Conservation (phyloP, 1,139 yeast species). For the Tardiomyces blankii region DNA sequence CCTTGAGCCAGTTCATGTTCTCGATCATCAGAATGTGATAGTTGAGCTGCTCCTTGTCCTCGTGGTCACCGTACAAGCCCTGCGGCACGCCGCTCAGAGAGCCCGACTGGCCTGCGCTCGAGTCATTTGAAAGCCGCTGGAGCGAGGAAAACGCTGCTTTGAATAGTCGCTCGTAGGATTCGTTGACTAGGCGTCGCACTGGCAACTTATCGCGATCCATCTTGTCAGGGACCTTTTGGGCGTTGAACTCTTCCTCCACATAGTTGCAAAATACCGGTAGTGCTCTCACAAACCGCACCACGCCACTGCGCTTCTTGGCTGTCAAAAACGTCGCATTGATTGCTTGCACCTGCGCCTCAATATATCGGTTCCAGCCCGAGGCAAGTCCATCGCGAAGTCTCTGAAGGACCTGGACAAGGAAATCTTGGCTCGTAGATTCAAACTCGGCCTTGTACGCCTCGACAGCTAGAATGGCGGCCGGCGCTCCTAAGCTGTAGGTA, state of each 20-base stretch:
- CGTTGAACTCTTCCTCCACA: conserved; percentile 21
- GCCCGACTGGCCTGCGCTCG: conserved; percentile 4
- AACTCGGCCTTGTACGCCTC: conserved; percentile 29
- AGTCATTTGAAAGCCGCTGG: conserved; percentile 20
- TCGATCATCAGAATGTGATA: conserved; percentile 52
- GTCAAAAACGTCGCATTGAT: conserved; percentile 44
- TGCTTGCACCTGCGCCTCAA: conserved; percentile 42
- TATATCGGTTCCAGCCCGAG: conserved; percentile 47
- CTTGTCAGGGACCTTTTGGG: conserved; percentile 10
- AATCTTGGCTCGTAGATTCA: conserved; percentile 56
- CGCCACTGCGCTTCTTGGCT: conserved; percentile 30
- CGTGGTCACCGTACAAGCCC: conserved; percentile 29
- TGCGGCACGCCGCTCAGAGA: conserved; percentile 3
- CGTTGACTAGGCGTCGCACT: conserved; percentile 30
- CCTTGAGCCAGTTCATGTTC: conserved; percentile 49
- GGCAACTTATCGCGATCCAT: conserved; percentile 15
- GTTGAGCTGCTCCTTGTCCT: conserved; percentile 44
- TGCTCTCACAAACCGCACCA: conserved; percentile 34
- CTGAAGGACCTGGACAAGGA: conserved; percentile 40
- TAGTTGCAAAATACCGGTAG: conserved; percentile 35
- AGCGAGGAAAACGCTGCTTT: conserved; percentile 23
- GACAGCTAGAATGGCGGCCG: conserved; percentile 32
- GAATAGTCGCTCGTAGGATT: conserved; percentile 31
- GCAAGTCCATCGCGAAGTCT: conserved; percentile 43
- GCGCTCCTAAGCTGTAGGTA: conserved; percentile 30